These are phyloP conservation scores for Vaccinium myrtillus DNA, from an alignment of 148 eudicot genomes.

Conservation along the genomic window DNA sequence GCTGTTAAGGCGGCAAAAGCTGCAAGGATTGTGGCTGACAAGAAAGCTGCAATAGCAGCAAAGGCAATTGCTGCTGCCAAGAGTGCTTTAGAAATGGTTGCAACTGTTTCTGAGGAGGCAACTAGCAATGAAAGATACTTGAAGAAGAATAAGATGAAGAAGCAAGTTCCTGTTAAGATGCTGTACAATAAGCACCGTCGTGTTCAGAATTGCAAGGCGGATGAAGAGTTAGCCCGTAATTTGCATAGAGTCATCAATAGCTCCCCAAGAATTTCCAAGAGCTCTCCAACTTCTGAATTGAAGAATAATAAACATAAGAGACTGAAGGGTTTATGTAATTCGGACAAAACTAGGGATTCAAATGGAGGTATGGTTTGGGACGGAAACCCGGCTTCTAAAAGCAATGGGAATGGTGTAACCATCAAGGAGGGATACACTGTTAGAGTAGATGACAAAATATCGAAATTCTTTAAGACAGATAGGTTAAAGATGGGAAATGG, in stretches of 20 bases:
- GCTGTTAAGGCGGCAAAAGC: slow-evolving; percentile 63
- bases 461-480: slow-evolving; percentile 36
- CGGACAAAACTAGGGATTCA: slow-evolving; percentile 32
- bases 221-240: slow-evolving; percentile 81
- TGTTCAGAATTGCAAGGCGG: slow-evolving; percentile 43
- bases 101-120: slow-evolving; percentile 41
- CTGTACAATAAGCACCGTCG: slow-evolving; percentile 53
- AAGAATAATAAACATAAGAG: slow-evolving; percentile 63
- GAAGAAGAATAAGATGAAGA: slow-evolving; percentile 76
- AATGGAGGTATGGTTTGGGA: slow-evolving; percentile 25
- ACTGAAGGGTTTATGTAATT: slow-evolving; percentile 36
- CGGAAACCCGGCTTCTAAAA: slow-evolving; percentile 27
- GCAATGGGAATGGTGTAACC: slow-evolving; percentile 37
- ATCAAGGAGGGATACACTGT: slow-evolving; percentile 26
- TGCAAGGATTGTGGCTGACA: slow-evolving; percentile 77
- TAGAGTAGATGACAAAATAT: slow-evolving; percentile 41
- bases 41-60: slow-evolving; percentile 78
- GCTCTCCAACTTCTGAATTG: slow-evolving; percentile 40
- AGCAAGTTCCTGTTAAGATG: slow-evolving; percentile 60
- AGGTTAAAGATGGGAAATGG: slow-evolving; percentile 36
- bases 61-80: slow-evolving; percentile 83
- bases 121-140: slow-evolving; percentile 29
- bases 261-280: slow-evolving; percentile 70
- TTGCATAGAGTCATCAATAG: slow-evolving; percentile 74
- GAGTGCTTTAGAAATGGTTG: slow-evolving; percentile 67